These are phyloP conservation scores for Crucihimalaya himalaica DNA, from an alignment of 345 rosid species.

Conservation along the genomic window DNA sequence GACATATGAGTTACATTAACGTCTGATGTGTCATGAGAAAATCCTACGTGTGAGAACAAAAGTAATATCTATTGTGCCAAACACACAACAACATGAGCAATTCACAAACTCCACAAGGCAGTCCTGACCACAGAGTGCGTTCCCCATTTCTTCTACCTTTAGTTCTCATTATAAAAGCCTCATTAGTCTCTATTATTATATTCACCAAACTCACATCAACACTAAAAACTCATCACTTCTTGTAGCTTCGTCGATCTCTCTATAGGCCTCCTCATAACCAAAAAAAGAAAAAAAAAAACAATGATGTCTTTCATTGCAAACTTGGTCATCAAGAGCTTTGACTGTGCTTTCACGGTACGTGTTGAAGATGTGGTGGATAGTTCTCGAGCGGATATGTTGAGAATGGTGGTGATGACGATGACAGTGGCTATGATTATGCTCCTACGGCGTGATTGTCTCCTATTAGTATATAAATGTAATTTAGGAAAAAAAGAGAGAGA, in stretches of 20 bases:
- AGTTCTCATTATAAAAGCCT: conserved; percentile 23
- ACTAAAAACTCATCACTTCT: neutral
- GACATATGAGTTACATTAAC: neutral
- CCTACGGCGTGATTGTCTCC: conserved; percentile 33
- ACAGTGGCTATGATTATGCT: conserved; percentile 33
- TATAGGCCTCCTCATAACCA: neutral
- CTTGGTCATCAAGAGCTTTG: neutral
- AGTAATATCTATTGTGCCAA: conserved; percentile 14
- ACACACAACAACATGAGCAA: conserved; percentile 34
- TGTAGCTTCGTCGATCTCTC: neutral
- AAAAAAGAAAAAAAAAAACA: neutral
- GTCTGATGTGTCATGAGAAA: conserved; percentile 33
- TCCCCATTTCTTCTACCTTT: conserved; percentile 19
- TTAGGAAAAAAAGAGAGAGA: neutral
- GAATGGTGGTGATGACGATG: conserved; percentile 38
- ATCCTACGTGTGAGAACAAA: conserved; percentile 31
- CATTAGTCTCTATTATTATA: neutral
- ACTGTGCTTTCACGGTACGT: neutral
- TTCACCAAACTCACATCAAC: conserved; percentile 27
- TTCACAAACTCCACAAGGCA: conserved; percentile 16
- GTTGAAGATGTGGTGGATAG: conserved; percentile 25
- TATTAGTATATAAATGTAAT: neutral
- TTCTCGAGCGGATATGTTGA: conserved; percentile 9
- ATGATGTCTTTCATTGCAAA: neutral
- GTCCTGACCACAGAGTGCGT: conserved; percentile 8